These are phyloP conservation scores for Fusarium musae DNA, from an alignment of 2,329 filamentous ascomycete genomes.

Conservation along the genomic window DNA sequence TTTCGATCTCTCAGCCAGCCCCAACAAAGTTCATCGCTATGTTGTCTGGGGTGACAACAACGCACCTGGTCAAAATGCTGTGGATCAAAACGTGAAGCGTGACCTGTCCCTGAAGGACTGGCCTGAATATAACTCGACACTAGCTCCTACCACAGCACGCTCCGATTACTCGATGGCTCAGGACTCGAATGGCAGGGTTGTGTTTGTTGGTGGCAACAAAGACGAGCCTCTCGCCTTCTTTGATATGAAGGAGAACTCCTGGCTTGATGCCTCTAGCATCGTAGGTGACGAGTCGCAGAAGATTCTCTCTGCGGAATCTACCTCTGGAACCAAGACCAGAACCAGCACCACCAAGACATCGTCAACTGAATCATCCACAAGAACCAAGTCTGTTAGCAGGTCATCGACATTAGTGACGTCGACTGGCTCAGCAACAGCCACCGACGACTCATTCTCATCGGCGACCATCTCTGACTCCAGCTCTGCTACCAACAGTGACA, in stretches of 20 bases:
- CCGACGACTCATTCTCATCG: slow-evolving; percentile 37
- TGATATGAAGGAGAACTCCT: slow-evolving; percentile 77
- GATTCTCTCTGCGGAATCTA: slow-evolving; percentile 45
- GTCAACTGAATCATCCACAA: slow-evolving; percentile 37
- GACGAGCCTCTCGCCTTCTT: slow-evolving; percentile 80
- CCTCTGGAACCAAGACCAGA: slow-evolving; percentile 18
- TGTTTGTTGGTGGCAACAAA: slow-evolving; percentile 80
- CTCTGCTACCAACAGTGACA: slow-evolving; percentile 38
- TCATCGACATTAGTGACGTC: slow-evolving; percentile 44
- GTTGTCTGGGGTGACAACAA: slow-evolving; percentile 73
- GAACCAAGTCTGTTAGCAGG: slow-evolving; percentile 44
- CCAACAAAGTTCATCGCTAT: slow-evolving; percentile 78
- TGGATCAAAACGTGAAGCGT: slow-evolving; percentile 51
- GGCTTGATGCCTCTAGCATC: slow-evolving; percentile 76
- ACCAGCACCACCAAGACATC: slow-evolving; percentile 37
- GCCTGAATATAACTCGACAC: slow-evolving; percentile 81
- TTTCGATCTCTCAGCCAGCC: slow-evolving; percentile 79
- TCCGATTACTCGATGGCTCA: slow-evolving; percentile 76
- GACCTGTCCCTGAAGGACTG: slow-evolving; percentile 71
- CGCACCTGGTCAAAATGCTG: slow-evolving; percentile 59
- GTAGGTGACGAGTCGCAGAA: slow-evolving; percentile 63
- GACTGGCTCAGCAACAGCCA: slow-evolving; percentile 30
- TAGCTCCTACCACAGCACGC: slow-evolving; percentile 72
- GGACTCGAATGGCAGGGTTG: slow-evolving; percentile 72
- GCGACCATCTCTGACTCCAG: slow-evolving; percentile 42